phyloP scores from a whole-genome alignment of 2,329 filamentous ascomycete genomes.

The Simplicillium aogashimaense region DNA sequence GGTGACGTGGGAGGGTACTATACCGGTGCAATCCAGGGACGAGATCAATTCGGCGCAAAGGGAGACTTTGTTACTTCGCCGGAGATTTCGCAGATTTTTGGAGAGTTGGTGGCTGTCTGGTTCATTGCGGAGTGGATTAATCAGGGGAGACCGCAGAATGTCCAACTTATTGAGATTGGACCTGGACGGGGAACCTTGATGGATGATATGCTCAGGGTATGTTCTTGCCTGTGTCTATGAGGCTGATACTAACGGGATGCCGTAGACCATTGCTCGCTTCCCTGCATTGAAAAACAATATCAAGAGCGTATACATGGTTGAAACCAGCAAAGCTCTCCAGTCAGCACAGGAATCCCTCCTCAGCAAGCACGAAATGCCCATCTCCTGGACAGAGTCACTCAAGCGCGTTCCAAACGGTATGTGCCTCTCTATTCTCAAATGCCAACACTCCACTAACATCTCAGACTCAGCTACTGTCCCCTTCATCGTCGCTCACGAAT shows the following conservation, averaged over 20 bases:
- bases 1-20: conserved; percentile 90
- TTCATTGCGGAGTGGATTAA: conserved; percentile 94
- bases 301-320: conserved; percentile 85
- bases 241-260: not conserved
- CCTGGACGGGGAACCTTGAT: conserved; percentile 92
- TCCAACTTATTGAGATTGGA: conserved; percentile 88
- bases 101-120: conserved; percentile 90
- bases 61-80: conserved; percentile 97
- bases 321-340: conserved; percentile 76
- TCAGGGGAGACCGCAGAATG: conserved; percentile 62
- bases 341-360: conserved; percentile 71
- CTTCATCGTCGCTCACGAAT: conserved; percentile 94
- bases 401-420: conserved; percentile 65
- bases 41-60: conserved; percentile 83
- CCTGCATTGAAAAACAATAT: conserved; percentile 66
- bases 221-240: too few species aligned
- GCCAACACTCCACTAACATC: not conserved
- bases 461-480: conserved; percentile 61
- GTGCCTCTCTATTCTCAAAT: conserved; percentile 9
- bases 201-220: conserved; percentile 91
- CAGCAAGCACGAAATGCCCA: conserved; percentile 68
- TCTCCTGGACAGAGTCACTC: conserved; percentile 86
- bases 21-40: conserved; percentile 59
- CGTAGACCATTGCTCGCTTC: conserved; percentile 77
- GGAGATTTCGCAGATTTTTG: conserved; percentile 95